Percentiles rank a stretch among this genome's conserved stretches.
These are phyloP conservation scores for Raddia distichophylla DNA, from an alignment of 176 grass and related monocot species.

Conservation along the genomic window DNA sequence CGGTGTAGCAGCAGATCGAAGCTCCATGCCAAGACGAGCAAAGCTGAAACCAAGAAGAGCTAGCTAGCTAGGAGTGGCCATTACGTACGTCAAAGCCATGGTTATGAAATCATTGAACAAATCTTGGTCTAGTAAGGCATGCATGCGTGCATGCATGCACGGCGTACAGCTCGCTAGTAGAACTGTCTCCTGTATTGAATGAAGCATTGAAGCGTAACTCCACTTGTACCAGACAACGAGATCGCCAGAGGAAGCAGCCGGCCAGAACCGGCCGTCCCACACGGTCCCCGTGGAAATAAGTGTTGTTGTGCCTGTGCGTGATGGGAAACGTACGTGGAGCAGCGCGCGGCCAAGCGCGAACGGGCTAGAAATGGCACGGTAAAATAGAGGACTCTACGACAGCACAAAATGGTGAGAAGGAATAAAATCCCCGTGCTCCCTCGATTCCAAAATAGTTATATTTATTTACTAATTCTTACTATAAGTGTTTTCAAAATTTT, in stretches of 20 bases:
- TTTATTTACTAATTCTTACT: too few relatives aligned
- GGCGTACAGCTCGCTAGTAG: neutral
- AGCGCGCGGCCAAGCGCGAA: too few relatives aligned
- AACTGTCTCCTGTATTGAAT: neutral
- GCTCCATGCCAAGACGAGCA: neutral
- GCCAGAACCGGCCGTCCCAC: neutral
- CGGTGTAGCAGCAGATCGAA: neutral
- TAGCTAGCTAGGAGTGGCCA: neutral
- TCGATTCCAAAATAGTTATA: too few relatives aligned
- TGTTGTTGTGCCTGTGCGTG: too few relatives aligned
- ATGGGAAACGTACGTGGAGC: too few relatives aligned
- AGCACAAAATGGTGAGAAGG: too few relatives aligned
- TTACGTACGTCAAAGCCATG: neutral
- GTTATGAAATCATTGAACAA: slow-evolving; percentile 30
- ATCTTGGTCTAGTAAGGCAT: neutral
- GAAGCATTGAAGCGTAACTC: neutral
- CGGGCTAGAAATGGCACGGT: too few relatives aligned
- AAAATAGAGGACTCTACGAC: too few relatives aligned
- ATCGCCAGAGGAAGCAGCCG: neutral
- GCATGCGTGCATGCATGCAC: neutral
- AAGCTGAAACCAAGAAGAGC: slow-evolving; percentile 21
- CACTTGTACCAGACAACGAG: neutral
- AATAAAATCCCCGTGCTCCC: too few relatives aligned
- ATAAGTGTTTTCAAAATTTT: too few relatives aligned
- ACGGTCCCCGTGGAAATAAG: too few relatives aligned